Evolutionary conservation across 179 eudicot species (phyloP), one percentile per base, ranked within the genome.

Genomic region (Silene vulgaris): DNA sequence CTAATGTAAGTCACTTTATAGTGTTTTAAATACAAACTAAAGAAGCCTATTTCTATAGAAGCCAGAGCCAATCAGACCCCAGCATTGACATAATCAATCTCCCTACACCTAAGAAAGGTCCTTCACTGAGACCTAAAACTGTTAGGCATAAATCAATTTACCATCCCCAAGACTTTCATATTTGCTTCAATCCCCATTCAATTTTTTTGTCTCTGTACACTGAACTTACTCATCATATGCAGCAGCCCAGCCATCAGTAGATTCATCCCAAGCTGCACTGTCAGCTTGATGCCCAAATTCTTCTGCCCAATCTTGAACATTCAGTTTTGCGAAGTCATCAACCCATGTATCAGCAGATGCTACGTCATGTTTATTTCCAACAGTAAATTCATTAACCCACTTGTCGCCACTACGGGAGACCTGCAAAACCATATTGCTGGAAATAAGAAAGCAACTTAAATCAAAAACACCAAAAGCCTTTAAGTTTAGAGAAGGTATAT

Each of bases 221-320:
- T 69, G 37, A 26, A 89, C 97, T 88, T 95, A 95, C 99, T 95
- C 97, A 80, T 95, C 96, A 84, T 89, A 95, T 52, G 95, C 90
- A 81, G 86, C 79, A 50, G 92, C 96, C 99, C 97, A 95, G 80
- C 84, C 77, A 80, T 88, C 87, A 26, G 82, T 81, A 76, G 91
- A 81, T 79, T 74, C 85, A 19, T 90, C 97, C 71, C 89, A 92
- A 52, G 86, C 20, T 65, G 82, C 84, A 76, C 91, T 91, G 79
- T 86, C 92, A 77, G 91, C 79, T 80, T 92, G 96, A 52, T 82
- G 79, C 83, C 89, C 97, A 83, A 92, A 95, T 82, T 95, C 99
- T 63, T 93, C 99, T 1, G 73, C 93, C 99, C 99, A 95, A 81
- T 90, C 97, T 73, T 92, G 84, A 63, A 92, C 95, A 80, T 92